Percentiles rank a stretch among this genome's conserved stretches.
These are phyloP conservation scores for Claviceps sp. DNA, from an alignment of 2,329 filamentous ascomycete species.

Conservation along the genomic window DNA sequence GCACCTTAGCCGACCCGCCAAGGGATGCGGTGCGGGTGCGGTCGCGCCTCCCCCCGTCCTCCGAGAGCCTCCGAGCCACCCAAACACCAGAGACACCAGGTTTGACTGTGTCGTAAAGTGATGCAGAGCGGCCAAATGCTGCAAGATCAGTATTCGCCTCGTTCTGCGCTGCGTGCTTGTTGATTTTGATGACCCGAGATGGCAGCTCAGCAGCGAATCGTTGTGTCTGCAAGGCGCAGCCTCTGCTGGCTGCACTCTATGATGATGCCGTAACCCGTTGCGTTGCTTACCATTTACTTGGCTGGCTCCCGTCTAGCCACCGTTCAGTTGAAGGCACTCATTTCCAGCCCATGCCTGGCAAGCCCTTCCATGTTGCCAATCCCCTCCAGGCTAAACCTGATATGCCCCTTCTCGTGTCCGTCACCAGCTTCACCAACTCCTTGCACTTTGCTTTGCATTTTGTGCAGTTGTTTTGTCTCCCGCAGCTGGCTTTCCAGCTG, in stretches of 20 bases:
- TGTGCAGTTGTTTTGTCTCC: background rate
- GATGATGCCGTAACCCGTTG: background rate
- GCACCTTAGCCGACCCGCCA: slow-evolving; percentile 23
- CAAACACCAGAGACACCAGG: background rate
- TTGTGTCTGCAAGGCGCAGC: background rate
- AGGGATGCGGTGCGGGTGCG: background rate
- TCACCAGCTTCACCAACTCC: background rate
- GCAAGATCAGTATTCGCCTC: background rate
- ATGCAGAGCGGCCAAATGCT: background rate
- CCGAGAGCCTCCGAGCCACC: background rate
- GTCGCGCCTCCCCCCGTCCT: background rate
- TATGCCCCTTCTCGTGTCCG: background rate
- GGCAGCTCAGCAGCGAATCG: background rate
- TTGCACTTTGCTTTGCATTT: background rate
- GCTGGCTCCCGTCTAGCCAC: background rate
- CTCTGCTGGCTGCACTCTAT: slow-evolving; percentile 1
- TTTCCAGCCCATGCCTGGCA: background rate
- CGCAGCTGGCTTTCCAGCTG: background rate
- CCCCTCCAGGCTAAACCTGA: background rate
- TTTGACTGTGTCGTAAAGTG: background rate
- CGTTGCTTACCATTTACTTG: background rate
- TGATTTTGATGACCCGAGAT: no score
- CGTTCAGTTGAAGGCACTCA: background rate
- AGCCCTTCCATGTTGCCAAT: background rate
- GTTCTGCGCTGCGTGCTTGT: background rate